Percentiles rank a stretch among this genome's conserved stretches.
Evolutionary conservation across 305 asterid species (phyloP).

Genomic region (Fraxinus velutina): DNA sequence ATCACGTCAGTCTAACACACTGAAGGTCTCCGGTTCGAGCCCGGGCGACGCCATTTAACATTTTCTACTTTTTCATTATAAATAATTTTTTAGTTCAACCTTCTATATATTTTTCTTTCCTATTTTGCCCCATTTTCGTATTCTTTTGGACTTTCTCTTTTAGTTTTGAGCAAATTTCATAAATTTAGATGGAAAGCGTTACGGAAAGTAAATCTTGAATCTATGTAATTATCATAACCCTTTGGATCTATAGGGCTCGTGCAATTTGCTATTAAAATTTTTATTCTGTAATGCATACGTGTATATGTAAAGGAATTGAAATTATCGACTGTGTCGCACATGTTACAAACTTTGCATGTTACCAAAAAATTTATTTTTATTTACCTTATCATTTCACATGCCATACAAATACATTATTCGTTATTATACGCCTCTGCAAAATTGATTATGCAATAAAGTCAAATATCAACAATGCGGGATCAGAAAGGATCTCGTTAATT

Average conservation of each 20-base stretch:
- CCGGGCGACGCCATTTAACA: conserved; percentile 40
- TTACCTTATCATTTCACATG: too few relatives aligned
- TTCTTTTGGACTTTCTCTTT: background rate
- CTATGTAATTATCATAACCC: background rate
- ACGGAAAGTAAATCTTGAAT: background rate
- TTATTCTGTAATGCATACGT: too few relatives aligned
- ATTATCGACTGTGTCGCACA: background rate
- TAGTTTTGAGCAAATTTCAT: background rate
- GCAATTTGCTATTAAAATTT: background rate
- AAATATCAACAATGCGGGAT: background rate
- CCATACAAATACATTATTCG: too few relatives aligned
- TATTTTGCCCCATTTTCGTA: background rate
- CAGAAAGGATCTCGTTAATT: background rate
- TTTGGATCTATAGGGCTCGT: background rate
- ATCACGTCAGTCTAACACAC: conserved; percentile 62
- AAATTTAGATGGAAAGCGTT: too few relatives aligned
- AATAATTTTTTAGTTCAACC: background rate
- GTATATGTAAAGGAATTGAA: background rate
- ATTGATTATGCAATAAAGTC: background rate
- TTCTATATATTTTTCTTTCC: background rate
- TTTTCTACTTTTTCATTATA: background rate
- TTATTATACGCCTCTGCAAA: too few relatives aligned
- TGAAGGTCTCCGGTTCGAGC: conserved; percentile 58
- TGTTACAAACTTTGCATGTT: background rate
- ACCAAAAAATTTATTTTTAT: background rate